Conservation (phyloP, 805 yeast genomes). For the Nematodospora valgi region DNA sequence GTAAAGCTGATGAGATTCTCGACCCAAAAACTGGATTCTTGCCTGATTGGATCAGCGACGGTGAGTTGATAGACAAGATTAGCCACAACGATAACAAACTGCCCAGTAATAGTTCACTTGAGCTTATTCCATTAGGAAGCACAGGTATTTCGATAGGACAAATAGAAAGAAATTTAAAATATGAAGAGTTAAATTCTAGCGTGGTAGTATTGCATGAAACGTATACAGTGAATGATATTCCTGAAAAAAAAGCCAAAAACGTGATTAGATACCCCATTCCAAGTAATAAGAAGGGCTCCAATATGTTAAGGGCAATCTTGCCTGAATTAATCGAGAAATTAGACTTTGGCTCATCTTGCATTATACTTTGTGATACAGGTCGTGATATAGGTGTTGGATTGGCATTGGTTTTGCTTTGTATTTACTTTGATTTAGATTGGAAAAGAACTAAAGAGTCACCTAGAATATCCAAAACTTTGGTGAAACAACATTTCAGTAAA, state of each 20-base stretch:
- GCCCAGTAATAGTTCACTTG: neutral
- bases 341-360: constrained; percentile 12
- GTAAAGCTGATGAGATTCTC: constrained; percentile 11
- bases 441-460: constrained; percentile 9
- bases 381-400: constrained; percentile 66
- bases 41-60: too few species aligned
- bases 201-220: constrained; percentile 19
- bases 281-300: constrained; percentile 63
- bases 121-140: constrained; percentile 4
- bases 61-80: constrained; percentile 18
- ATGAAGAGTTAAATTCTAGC: constrained; percentile 7
- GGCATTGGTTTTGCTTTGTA: constrained; percentile 49
- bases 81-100: constrained; percentile 1
- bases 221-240: constrained; percentile 7
- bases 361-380: constrained; percentile 62
- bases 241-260: constrained; percentile 5
- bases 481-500: constrained; percentile 53
- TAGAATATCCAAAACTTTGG: constrained; percentile 44
- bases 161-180: constrained; percentile 15
- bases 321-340: constrained; percentile 37
- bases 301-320: constrained; percentile 48
- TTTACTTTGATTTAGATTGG: constrained; percentile 45
- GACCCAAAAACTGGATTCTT: constrained; percentile 21
- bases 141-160: constrained; percentile 29
- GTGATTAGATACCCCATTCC: constrained; percentile 18